These are phyloP conservation scores for Nicotiana paniculata DNA, from an alignment of 257 asterid genomes.

Conservation along the genomic window DNA sequence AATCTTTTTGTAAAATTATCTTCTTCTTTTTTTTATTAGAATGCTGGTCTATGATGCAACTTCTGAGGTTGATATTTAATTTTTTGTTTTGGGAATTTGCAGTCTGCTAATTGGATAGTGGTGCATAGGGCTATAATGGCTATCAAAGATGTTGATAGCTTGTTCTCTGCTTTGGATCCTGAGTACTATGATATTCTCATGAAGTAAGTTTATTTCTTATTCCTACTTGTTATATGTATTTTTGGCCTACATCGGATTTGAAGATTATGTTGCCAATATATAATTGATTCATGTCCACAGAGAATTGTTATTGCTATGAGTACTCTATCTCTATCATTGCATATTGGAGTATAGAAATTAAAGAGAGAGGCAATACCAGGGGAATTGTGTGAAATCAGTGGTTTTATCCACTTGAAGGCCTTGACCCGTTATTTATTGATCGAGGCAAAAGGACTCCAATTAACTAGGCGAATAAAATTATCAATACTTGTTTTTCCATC, in stretches of 20 bases:
- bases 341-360: neutral
- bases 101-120: slow-evolving; percentile 98
- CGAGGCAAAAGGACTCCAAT: neutral
- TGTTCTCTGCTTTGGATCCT: slow-evolving; percentile 82
- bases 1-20: neutral
- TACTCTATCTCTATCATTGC: neutral
- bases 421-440: neutral
- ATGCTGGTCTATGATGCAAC: neutral
- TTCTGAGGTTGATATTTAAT: neutral
- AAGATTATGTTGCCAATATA: neutral
- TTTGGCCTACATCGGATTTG: neutral
- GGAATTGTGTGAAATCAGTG: neutral
- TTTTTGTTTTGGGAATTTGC: slow-evolving; percentile 11
- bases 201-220: slow-evolving; percentile 52
- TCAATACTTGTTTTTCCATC: neutral
- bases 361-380: neutral
- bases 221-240: neutral
- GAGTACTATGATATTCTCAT: slow-evolving; percentile 94
- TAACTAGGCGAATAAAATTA: too few species aligned
- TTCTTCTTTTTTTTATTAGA: neutral
- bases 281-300: neutral
- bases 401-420: neutral
- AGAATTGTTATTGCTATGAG: neutral
- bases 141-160: slow-evolving; percentile 81
- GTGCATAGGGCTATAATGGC: slow-evolving; percentile 99